Evolutionary conservation across 306 rosid genomes (phyloP).

Genomic region (Potentilla sterilis): DNA sequence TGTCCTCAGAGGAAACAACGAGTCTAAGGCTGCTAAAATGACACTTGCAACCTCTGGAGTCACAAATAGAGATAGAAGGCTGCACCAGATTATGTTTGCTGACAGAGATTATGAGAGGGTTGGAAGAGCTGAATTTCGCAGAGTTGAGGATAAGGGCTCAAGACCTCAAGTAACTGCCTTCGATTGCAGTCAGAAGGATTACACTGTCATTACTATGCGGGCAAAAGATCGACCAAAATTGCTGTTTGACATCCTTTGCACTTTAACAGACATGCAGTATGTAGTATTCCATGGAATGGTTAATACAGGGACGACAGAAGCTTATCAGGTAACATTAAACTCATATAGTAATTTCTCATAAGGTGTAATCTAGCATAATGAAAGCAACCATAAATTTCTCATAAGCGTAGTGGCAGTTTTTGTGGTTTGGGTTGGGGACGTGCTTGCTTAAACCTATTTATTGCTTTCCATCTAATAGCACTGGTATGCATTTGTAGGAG

Average conservation of each 20-base stretch:
- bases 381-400: background rate
- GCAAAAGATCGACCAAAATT: constrained; percentile 87
- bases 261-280: constrained; percentile 94
- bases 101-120: constrained; percentile 85
- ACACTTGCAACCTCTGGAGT: constrained; percentile 72
- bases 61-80: constrained; percentile 74
- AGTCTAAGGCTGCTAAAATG: constrained; percentile 65
- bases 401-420: background rate
- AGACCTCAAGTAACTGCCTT: constrained; percentile 65
- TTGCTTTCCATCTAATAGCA: constrained; percentile 6
- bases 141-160: constrained; percentile 39
- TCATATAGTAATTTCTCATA: background rate
- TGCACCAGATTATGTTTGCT: constrained; percentile 96
- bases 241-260: constrained; percentile 89
- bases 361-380: background rate
- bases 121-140: constrained; percentile 40
- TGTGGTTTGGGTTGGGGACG: background rate
- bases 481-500: constrained; percentile 43
- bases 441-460: constrained; percentile 7
- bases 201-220: constrained; percentile 72
- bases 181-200: constrained; percentile 80
- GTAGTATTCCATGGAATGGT: constrained; percentile 91
- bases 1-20: constrained; percentile 69
- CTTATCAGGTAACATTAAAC: constrained; percentile 63
- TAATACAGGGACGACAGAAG: constrained; percentile 62